Evolutionary conservation across 2,329 filamentous ascomycete genomes (phyloP).

Genomic region (Rachicladosporium sp.): DNA sequence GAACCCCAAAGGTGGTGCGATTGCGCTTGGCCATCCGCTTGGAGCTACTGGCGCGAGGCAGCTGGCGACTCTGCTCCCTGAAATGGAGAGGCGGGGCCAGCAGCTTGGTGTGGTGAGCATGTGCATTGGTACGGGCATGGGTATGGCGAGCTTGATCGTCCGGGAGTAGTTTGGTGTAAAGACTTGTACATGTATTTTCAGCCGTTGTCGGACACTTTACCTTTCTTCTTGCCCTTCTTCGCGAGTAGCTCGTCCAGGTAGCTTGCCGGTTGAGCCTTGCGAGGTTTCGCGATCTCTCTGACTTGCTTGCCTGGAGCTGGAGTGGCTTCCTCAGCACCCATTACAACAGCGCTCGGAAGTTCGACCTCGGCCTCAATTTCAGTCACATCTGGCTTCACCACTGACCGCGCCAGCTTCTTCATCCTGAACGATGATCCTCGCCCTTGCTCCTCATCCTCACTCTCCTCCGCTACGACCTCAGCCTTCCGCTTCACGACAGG

Average conservation of each 20-base stretch:
- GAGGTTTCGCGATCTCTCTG: slow-evolving; percentile 1
- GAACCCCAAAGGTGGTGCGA: slow-evolving; percentile 86
- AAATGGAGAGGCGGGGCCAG: slow-evolving; percentile 53
- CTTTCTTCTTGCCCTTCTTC: slow-evolving; percentile 39
- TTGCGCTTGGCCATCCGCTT: slow-evolving; percentile 76
- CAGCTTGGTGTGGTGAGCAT: slow-evolving; percentile 80
- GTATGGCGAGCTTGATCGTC: slow-evolving; percentile 41
- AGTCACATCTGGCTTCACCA: too few relatives aligned
- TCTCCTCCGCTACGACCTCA: slow-evolving; percentile 15
- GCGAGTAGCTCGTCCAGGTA: slow-evolving; percentile 44
- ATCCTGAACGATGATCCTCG: slow-evolving; percentile 10
- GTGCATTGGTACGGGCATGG: slow-evolving; percentile 51
- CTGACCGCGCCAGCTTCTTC: slow-evolving; percentile 6
- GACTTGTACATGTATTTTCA: slow-evolving; percentile 14
- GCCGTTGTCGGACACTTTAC: slow-evolving; percentile 24
- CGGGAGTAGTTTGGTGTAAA: slow-evolving; percentile 25
- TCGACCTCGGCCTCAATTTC: too few relatives aligned
- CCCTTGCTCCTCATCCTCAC: slow-evolving; percentile 23
- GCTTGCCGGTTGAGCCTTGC: slow-evolving; percentile 30
- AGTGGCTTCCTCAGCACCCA: too few relatives aligned
- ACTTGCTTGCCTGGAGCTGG: slow-evolving; percentile 3
- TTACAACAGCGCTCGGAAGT: too few relatives aligned
- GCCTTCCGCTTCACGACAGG: slow-evolving; percentile 1
- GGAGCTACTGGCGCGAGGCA: slow-evolving; percentile 80
- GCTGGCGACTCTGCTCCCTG: slow-evolving; percentile 59